phyloP scores from a whole-genome alignment of 805 yeast genomes.

The Candida incommunis region DNA sequence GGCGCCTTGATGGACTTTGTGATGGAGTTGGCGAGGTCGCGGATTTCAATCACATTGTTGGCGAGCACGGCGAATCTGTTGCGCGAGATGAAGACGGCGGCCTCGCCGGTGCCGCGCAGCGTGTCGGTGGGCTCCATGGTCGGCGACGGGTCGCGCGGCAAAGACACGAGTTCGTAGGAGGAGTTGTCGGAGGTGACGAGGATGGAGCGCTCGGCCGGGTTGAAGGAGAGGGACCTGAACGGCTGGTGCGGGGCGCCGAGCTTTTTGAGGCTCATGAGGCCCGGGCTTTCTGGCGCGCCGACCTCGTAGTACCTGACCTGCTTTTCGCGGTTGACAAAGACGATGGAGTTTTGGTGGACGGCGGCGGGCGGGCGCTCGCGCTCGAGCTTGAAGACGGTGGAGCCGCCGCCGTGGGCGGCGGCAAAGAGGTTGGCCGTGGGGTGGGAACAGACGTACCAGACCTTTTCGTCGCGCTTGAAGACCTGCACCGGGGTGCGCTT shows the following conservation, averaged over 20 bases:
- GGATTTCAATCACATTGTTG: constrained; percentile 57
- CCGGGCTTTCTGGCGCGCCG: constrained; percentile 50
- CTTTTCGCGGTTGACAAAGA: constrained; percentile 68
- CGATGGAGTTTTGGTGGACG: constrained; percentile 55
- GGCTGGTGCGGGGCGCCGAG: constrained; percentile 79
- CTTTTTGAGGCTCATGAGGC: constrained; percentile 71
- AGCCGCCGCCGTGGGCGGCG: constrained; percentile 93
- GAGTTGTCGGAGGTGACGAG: constrained; percentile 53
- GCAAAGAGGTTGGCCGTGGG: constrained; percentile 88
- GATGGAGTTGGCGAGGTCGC: constrained; percentile 65
- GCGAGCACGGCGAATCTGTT: constrained; percentile 80
- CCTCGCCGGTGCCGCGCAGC: constrained; percentile 65
- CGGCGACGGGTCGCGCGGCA: constrained; percentile 81
- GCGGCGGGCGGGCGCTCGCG: constrained; percentile 94
- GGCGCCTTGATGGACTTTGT: constrained; percentile 62
- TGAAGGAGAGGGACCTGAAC: constrained; percentile 72
- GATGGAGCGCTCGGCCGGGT: constrained; percentile 82
- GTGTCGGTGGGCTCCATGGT: constrained; percentile 86
- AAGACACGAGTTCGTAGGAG: constrained; percentile 55
- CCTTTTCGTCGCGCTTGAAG: constrained; percentile 89
- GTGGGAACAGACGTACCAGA: constrained; percentile 85
- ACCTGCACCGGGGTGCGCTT: constrained; percentile 87
- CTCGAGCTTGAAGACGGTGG: constrained; percentile 92
- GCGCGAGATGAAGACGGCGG: constrained; percentile 86
- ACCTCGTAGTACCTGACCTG: constrained; percentile 74